Evolutionary conservation across 345 rosid species (phyloP), one percentile per base, ranked within the genome.

Genomic region (Bruguiera parviflora): DNA sequence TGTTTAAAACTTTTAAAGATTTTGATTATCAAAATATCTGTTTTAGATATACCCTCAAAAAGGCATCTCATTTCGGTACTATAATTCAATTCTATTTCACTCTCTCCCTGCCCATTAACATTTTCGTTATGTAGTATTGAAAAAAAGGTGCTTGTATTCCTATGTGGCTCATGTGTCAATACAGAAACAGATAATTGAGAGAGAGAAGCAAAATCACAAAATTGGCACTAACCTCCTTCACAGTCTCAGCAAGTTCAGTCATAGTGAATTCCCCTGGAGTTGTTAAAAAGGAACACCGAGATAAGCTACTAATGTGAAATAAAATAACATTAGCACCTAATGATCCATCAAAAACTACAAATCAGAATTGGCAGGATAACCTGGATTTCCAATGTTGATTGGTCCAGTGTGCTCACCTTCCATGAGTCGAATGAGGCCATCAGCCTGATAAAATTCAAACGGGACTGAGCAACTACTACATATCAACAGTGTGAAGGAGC

Each of bases 361-460:
- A 57, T 32, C 22, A 39, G 11, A 27, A 24, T 51, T 32, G 22
- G 37, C 0, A 27, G 39, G 37, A 16, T 52, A 72, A 91, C 96
- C 97, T 84, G 98, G 99, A 79, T 95, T 95, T 73, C 99, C 99
- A 27, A 95, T 79, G 82, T 95, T 95, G 87, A 95, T 87, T 27
- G 99, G 99, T 31, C 98, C 92, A 46, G 96, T 92, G 80, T 95
- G 76, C 47, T 87, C 93, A 66, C 97, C 97, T 75, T 85, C 96
- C 99, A 92, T 92, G 75, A 95, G 96, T 65, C 92, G 87, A 68
- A 95, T 83, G 52, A 92, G 99, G 53, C 98, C 99, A 67, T 92
- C 98, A 67, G 92, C 92, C 92, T 90, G 63, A 27, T 27, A 27
- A 8, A 69, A 31, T 68, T 39, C 29, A 67, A 49, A 32, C 22